These are phyloP conservation scores for Actinomortierella wolfii DNA, from an alignment of 371 early-diverging fungal species.

Conservation along the genomic window DNA sequence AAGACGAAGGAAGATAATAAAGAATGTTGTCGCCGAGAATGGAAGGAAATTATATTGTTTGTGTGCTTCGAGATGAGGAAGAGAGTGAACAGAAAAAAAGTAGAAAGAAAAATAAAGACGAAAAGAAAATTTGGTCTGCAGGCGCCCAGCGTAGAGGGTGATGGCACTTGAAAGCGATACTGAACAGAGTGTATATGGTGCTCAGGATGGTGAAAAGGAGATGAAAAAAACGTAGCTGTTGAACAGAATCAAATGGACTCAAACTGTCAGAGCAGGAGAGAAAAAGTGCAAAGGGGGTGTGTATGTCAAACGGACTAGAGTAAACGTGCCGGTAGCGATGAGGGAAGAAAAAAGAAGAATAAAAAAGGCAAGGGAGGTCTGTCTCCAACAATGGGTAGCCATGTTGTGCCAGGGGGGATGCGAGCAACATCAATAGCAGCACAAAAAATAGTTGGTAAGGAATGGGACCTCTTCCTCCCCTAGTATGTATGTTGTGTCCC, in stretches of 20 bases:
- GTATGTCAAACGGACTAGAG: neutral
- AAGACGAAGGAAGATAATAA: too few relatives aligned
- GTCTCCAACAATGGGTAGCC: neutral
- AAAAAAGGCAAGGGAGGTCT: neutral
- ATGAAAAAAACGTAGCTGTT: neutral
- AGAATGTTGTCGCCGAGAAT: too few relatives aligned
- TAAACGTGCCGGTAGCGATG: neutral
- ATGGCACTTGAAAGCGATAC: neutral
- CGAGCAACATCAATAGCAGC: too few relatives aligned
- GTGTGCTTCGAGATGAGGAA: neutral
- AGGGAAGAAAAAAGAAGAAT: neutral
- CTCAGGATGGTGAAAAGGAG: neutral
- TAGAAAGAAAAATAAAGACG: slow-evolving; percentile 7
- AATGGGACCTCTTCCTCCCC: neutral
- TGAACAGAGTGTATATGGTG: neutral
- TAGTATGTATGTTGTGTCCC: too few relatives aligned
- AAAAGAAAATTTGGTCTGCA: neutral
- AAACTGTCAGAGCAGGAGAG: neutral
- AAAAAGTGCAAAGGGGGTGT: neutral
- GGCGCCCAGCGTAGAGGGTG: neutral
- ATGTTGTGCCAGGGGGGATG: neutral
- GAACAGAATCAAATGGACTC: too few relatives aligned
- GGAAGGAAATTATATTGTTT: slow-evolving; percentile 15
- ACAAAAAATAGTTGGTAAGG: neutral
- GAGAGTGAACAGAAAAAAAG: neutral